Evolutionary conservation across 345 rosid species (phyloP).

Genomic region (Clarkia xantiana): DNA sequence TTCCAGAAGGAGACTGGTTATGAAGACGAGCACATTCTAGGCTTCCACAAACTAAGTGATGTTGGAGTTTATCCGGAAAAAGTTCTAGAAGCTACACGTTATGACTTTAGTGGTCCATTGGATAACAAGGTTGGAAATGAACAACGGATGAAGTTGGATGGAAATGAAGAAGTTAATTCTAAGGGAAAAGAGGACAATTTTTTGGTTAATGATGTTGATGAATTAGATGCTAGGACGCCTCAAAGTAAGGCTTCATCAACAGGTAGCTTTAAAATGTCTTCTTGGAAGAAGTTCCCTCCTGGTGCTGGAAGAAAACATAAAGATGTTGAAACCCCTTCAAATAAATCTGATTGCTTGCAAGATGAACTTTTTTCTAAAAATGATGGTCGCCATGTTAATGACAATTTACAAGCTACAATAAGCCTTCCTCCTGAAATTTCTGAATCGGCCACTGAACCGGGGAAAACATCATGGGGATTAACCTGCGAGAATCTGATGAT

Average conservation of each 20-base stretch:
- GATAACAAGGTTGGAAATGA: slow-evolving; percentile 24
- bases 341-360: slow-evolving; percentile 23
- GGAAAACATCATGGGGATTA: slow-evolving; percentile 48
- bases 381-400: slow-evolving; percentile 29
- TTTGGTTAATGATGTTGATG: slow-evolving; percentile 20
- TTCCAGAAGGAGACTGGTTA: slow-evolving; percentile 88
- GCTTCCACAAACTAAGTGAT: slow-evolving; percentile 77
- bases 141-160: slow-evolving; percentile 27
- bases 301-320: slow-evolving; percentile 57
- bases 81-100: slow-evolving; percentile 41
- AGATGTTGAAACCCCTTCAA: slow-evolving; percentile 31
- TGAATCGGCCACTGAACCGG: slow-evolving; percentile 22
- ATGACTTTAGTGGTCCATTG: slow-evolving; percentile 34
- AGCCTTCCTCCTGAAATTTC: slow-evolving; percentile 29
- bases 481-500: slow-evolving; percentile 83
- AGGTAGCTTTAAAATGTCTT: slow-evolving; percentile 74
- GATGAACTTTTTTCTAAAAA: slow-evolving; percentile 26
- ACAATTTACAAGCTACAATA: slow-evolving; percentile 32
- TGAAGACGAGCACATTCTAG: slow-evolving; percentile 59
- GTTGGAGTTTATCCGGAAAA: slow-evolving; percentile 87
- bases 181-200: slow-evolving; percentile 29
- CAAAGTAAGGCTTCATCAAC: slow-evolving; percentile 66
- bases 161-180: slow-evolving; percentile 16
- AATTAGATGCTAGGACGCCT: slow-evolving; percentile 45
- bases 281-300: slow-evolving; percentile 90